Percentiles rank a stretch among this genome's conserved stretches.
Conservation (phyloP, 1,284 basidiomycete genomes). For the Austropuccinia psidii region DNA sequence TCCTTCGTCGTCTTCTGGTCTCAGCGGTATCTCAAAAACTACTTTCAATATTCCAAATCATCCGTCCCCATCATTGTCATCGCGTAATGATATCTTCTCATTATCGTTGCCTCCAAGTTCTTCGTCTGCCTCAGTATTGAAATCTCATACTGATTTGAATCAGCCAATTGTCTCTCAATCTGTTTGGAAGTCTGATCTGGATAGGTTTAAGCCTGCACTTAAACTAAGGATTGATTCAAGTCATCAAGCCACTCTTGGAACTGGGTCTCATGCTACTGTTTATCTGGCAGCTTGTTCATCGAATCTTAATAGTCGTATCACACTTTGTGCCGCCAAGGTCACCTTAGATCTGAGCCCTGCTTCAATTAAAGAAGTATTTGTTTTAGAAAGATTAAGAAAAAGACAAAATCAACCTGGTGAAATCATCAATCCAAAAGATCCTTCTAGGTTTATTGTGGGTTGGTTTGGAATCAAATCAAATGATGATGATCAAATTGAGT, state of each 20-base stretch:
- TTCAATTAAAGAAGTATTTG: background rate
- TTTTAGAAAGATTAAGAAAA: background rate
- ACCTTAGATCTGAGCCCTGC: background rate
- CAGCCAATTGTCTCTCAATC: background rate
- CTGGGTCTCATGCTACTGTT: slow-evolving; percentile 8
- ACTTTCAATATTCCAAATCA: no score
- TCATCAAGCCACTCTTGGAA: background rate
- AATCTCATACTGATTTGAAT: background rate
- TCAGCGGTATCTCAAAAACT: no score
- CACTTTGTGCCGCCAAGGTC: background rate
- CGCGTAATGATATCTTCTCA: slow-evolving; percentile 38
- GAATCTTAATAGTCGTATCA: background rate
- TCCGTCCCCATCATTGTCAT: no score
- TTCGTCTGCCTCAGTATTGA: slow-evolving; percentile 32
- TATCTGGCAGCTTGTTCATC: background rate
- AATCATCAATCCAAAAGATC: slow-evolving; percentile 17
- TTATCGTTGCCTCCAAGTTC: slow-evolving; percentile 35
- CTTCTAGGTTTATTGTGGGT: slow-evolving; percentile 1
- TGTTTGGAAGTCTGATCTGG: background rate
- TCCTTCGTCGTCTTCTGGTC: no score
- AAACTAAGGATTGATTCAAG: background rate
- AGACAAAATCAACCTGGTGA: background rate
- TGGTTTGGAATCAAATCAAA: background rate
- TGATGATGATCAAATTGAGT: background rate
- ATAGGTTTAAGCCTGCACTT: background rate